Evolutionary conservation across 495 filamentous ascomycete species (phyloP).

Genomic region (Trichoderma gamsii): DNA sequence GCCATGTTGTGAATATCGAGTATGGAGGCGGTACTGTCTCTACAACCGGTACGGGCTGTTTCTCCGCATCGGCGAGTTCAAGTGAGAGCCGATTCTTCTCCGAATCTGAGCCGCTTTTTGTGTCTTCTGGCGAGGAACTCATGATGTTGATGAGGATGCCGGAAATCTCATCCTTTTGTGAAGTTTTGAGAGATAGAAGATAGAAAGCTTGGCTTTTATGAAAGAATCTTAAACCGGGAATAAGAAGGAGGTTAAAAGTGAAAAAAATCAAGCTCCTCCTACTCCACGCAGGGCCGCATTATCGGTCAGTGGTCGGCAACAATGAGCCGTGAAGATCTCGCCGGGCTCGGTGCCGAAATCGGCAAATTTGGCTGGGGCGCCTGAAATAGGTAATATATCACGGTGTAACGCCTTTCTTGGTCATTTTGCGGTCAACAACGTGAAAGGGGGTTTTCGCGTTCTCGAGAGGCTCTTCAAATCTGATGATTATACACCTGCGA

Average conservation of each 20-base stretch:
- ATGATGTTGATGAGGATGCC: background rate
- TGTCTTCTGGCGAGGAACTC: background rate
- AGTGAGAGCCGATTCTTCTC: background rate
- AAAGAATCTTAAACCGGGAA: background rate
- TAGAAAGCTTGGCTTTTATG: background rate
- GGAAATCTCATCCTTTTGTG: background rate
- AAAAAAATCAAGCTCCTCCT: background rate
- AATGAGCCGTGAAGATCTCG: background rate
- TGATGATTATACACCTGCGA: background rate
- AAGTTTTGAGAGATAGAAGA: background rate
- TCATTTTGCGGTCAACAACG: background rate
- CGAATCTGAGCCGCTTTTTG: background rate
- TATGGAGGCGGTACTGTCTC: slow-evolving; percentile 27
- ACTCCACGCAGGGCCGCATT: background rate
- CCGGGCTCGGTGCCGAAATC: slow-evolving; percentile 17
- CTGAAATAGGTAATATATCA: background rate
- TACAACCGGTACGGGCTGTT: background rate
- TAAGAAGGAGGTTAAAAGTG: background rate
- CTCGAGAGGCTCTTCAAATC: background rate
- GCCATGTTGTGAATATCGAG: slow-evolving; percentile 48
- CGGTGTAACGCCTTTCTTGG: background rate
- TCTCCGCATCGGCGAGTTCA: background rate
- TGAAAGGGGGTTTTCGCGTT: background rate
- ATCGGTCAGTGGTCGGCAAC: slow-evolving; percentile 7
- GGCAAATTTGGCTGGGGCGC: background rate